Conservation (phyloP, 345 rosid genomes). For the Ailanthus altissimus region DNA sequence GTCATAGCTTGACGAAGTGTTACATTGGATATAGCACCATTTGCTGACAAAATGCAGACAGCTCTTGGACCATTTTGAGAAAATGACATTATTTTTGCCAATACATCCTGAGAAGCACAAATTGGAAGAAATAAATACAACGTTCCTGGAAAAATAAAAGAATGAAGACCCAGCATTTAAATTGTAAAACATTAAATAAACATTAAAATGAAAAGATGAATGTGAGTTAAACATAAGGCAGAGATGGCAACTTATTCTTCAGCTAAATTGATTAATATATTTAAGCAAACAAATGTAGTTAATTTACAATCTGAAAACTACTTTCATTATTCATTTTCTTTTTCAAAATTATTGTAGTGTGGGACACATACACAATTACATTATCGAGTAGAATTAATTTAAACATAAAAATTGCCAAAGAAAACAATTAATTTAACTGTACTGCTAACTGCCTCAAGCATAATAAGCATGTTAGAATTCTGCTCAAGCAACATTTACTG, state of each 20-base stretch:
- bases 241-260: neutral
- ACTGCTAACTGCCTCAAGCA: neutral
- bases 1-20: slow-evolving; percentile 47
- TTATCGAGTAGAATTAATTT: neutral
- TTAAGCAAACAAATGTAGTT: neutral
- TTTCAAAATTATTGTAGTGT: neutral
- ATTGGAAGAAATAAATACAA: neutral
- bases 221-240: neutral
- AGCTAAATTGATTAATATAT: neutral
- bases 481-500: neutral
- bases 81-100: slow-evolving; percentile 42
- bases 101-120: slow-evolving; percentile 36
- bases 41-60: slow-evolving; percentile 46
- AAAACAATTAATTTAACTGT: neutral
- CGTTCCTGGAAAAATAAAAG: neutral
- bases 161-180: neutral
- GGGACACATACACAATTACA: neutral
- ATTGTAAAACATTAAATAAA: neutral
- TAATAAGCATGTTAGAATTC: neutral
- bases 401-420: neutral
- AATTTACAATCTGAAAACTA: neutral
- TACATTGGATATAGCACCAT: slow-evolving; percentile 52
- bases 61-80: slow-evolving; percentile 45
- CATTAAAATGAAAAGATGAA: neutral
- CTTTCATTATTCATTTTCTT: neutral